Evolutionary conservation across 306 rosid genomes (phyloP), one percentile per base, ranked within the genome.

Genomic region (Rubus idaeus): DNA sequence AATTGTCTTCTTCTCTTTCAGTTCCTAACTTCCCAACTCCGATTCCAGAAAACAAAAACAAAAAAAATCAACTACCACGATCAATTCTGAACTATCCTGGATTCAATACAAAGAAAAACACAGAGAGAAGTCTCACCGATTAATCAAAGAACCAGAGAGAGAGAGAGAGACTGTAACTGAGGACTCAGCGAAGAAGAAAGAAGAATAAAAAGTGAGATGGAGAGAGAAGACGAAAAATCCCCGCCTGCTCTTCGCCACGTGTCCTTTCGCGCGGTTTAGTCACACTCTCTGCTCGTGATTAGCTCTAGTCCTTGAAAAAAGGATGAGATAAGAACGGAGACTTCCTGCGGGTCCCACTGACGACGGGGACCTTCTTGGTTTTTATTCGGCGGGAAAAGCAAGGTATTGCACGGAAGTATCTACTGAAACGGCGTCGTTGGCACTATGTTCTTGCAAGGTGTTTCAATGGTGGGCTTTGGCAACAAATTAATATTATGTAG

Each of bases 201-300:
- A 16, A 61, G 14, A 37, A 46, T 52, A 42, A 68, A 72, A 68
- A 41, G 35, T 5, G 64, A n/a, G 30, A 35, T 5, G 67, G 6
- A 40, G 41, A 18, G 26, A 11, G 10, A 52, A 49, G 41, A 74
- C 61, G 44, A 3, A 17, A 39, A 10, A 14, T 4, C 50, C 17
- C 58, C 58, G 44, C 30, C 76, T 50, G 88, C 84, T 75, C 75
- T 0, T 2, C 41, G 90, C 77, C 90, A 84, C 87, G 94, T 90
- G 89, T 81, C 82, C 41, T 9, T 23, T 73, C 11, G 49, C 49
- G 49, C 49, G 81, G 80, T 18, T 62, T 14, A 40, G 84, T 51
- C 70, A 18, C 23, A 6, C 42, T 14, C 10, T 37, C 16, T 35
- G 11, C 50, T 71, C 52, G 5, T n/a, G 53, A 60, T 42, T 70